phyloP scores from a whole-genome alignment of 2,329 filamentous ascomycete species.

The Xylaria hypoxylon region DNA sequence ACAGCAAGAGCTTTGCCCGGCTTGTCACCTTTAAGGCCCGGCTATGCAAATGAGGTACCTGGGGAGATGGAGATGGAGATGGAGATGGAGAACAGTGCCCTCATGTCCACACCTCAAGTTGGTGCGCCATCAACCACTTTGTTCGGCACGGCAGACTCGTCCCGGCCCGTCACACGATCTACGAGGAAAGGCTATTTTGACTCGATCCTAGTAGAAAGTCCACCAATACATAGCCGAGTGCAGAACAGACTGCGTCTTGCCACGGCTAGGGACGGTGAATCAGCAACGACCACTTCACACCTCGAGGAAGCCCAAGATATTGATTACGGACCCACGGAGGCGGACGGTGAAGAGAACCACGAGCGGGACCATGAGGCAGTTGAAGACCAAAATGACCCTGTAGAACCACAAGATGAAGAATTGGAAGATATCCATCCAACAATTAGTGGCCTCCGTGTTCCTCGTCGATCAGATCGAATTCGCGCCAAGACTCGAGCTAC shows the following conservation, averaged over 20 bases:
- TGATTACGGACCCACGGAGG: constrained; percentile 26
- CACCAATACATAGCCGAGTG: constrained; percentile 26
- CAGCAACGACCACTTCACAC: constrained; percentile 27
- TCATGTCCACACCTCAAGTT: constrained; percentile 32
- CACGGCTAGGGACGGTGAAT: constrained; percentile 12
- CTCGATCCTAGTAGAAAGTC: constrained; percentile 21
- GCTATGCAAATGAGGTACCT: neutral
- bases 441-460: constrained; percentile 26
- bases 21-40: neutral
- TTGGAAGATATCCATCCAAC: constrained; percentile 18
- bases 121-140: constrained; percentile 1
- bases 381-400: constrained; percentile 6
- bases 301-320: constrained; percentile 43
- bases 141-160: constrained; percentile 21
- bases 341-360: constrained; percentile 5
- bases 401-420: constrained; percentile 6
- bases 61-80: constrained; percentile 2
- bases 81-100: constrained; percentile 3
- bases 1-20: neutral
- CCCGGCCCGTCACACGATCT: constrained; percentile 30
- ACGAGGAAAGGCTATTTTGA: constrained; percentile 29
- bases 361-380: constrained; percentile 1
- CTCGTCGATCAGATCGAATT: constrained; percentile 37
- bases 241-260: constrained; percentile 34
- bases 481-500: constrained; percentile 23